Base-by-base conservation (phyloP, 331 rosid species). In the Prunus yedoensis region DNA sequence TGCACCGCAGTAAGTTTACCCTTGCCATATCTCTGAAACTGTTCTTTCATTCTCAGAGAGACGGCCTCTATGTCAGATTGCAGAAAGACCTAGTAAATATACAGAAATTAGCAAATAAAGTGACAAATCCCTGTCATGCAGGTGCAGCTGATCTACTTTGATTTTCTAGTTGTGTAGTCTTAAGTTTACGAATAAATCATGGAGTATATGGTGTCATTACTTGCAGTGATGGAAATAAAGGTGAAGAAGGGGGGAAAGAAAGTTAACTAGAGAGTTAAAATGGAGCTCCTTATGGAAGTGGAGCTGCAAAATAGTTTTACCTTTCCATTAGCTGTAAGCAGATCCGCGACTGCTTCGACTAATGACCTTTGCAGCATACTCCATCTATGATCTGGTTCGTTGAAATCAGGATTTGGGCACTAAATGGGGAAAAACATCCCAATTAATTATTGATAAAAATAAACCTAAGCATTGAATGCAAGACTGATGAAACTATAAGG, bases 391-490 rank as follows among this genome's bases (percentile, higher is more conserved):
- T 87, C 91, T 51, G 96, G 97, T 74, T 92, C 86, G 74, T 84
- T 92, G 84, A 94, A 94, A 80, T 92, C 92, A 5, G 99, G 99
- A 71, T 94, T 90, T 17, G 97, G 98, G 83, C 98, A 94, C 98
- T 94, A 16, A 9, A 81, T 12, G 4, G 38, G 59, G 61, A 82
- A 35, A 63, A 59, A 47, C 13, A 11, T 47, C 68, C 68, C 30
- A 2, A 23, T 17, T 30, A 32, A 62, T 62, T 62, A 62, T 16
- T 1, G 23, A 30, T 60, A 17, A 20, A 17, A 15, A 30, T 62
- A 62, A 28, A 62, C 9, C 1, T 62, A 62, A 2, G 43, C 27
- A 66, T 1, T 68, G 10, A n/a, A 74, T 27, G 50, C 45, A 76
- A 13, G 18, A 51, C 9, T 16, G 10, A 25, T 13, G 4, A 25